Percentiles rank a stretch among this genome's conserved stretches.
phyloP scores from a whole-genome alignment of 1,284 basidiomycete genomes.

The Termitomyces sp. region DNA sequence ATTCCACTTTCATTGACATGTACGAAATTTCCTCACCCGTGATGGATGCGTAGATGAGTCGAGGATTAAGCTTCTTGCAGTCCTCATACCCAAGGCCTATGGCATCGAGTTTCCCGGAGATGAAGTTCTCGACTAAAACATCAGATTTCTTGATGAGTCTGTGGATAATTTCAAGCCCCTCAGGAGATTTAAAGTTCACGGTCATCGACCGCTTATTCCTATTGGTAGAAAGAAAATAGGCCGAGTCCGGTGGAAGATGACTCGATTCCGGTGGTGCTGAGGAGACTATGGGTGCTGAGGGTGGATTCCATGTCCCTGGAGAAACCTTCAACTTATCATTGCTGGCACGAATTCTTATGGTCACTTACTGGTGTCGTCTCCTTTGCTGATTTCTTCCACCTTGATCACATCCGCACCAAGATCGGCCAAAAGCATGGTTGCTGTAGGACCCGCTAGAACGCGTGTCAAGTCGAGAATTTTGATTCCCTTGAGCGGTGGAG shows the following conservation, averaged over 20 bases:
- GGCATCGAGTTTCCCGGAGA: conserved; percentile 77
- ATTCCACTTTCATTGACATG: not conserved
- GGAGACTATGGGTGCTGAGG: conserved; percentile 58
- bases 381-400: conserved; percentile 73
- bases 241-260: conserved; percentile 84
- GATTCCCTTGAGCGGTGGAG: conserved; percentile 76
- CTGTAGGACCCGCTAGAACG: conserved; percentile 85
- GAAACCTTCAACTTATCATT: not conserved
- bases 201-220: conserved; percentile 88
- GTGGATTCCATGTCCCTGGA: conserved; percentile 76
- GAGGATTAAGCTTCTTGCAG: conserved; percentile 74
- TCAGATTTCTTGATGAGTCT: conserved; percentile 76
- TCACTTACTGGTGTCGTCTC: conserved; percentile 84
- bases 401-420: conserved; percentile 91
- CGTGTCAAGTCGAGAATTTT: conserved; percentile 84
- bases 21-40: conserved; percentile 51
- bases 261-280: conserved; percentile 44
- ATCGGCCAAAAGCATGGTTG: conserved; percentile 87
- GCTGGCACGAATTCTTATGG: not conserved
- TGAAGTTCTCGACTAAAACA: conserved; percentile 86
- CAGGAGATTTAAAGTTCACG: conserved; percentile 74
- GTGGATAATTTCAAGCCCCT: conserved; percentile 76
- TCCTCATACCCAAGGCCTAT: conserved; percentile 87
- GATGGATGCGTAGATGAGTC: conserved; percentile 86
- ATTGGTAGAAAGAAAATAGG: conserved; percentile 90